These are phyloP conservation scores for Erigeron canadensis DNA, from an alignment of 129 eudicot species.

Conservation along the genomic window DNA sequence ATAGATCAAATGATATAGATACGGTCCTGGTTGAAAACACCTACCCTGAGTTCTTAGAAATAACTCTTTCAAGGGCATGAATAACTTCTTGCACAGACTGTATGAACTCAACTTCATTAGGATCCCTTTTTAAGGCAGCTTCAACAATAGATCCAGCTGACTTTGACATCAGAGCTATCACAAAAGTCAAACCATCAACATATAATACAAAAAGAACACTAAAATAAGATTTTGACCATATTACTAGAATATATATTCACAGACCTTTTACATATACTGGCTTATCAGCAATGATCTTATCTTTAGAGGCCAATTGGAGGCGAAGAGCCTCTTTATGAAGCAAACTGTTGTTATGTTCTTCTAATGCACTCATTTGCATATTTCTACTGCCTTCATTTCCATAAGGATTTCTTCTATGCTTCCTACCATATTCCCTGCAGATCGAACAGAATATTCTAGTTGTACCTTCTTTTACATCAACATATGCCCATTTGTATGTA, in stretches of 20 bases:
- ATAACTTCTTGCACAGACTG: conserved; percentile 93
- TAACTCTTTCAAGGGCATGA: conserved; percentile 91
- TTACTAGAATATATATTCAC: conserved; percentile 11
- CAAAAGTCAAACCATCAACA: conserved; percentile 24
- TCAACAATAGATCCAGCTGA: conserved; percentile 99
- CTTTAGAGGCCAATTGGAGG: conserved; percentile 92
- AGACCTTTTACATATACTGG: conserved; percentile 86
- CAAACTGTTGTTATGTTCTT: conserved; percentile 96
- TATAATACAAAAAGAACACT: neutral
- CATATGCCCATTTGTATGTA: conserved; percentile 99
- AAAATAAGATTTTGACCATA: neutral
- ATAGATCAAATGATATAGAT: too few species aligned
- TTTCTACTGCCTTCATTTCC: conserved; percentile 99
- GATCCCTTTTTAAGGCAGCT: conserved; percentile 97
- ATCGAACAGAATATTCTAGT: conserved; percentile 93
- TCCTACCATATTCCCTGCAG: conserved; percentile 92
- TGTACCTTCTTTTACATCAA: conserved; percentile 93
- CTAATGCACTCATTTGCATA: conserved; percentile 99
- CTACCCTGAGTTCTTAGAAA: conserved; percentile 80
- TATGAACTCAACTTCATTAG: conserved; percentile 85
- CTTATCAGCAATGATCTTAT: conserved; percentile 79
- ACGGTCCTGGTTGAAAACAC: conserved; percentile 1
- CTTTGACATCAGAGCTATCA: conserved; percentile 93
- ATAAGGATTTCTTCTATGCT: conserved; percentile 92
- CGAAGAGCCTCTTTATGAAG: conserved; percentile 98